Base-by-base conservation (phyloP, 306 rosid genomes). In the Vicia faba region DNA sequence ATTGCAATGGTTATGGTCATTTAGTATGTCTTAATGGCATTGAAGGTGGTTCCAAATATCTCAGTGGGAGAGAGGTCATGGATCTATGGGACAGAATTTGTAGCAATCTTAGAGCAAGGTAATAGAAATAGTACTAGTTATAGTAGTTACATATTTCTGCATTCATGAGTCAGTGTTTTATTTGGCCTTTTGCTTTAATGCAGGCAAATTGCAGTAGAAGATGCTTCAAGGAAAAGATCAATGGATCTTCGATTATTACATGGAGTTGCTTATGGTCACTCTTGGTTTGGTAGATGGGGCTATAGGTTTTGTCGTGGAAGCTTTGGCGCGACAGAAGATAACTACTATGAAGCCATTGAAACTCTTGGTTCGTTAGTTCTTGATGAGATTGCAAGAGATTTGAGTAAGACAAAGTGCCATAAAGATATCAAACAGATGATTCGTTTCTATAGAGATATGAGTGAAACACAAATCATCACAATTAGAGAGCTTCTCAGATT, bases 201-300 rank as follows among this genome's bases (percentile, higher is more conserved):
- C 72, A 92, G 98, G 85, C 84, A 78, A 83, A 69, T 92, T 28
- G 74, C 89, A 8, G 81, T 92, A 29, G 90, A 85, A 69, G 98
- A 92, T 81, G 18, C 69, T 10, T 84, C 93, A 11, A 80, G 84
- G 83, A 92, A 92, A 66, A 76, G 91, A 36, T 69, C 79, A 0
- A 89, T 92, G 96, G 92, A 89, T 66, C 95, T 92, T 46, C 87
- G 98, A 38, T 75, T 92, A 20, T 88, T 92, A 16, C 88, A 92
- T 62, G 98, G 98, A 48, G 87, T 92, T 31, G 95, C 98, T 11
- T 89, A 92, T 61, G 87, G 87, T 5, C 95, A 92, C 73, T 82
- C 92, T 12, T 92, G 98, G 98, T 92, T 92, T 26, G 96, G 96
- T 15, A 79, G 96, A 62, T 92, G 98, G 98, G 95, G 89, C 1